Evolutionary conservation across 306 rosid species (phyloP), one percentile per base, ranked within the genome.

Genomic region (Trifolium dubium): DNA sequence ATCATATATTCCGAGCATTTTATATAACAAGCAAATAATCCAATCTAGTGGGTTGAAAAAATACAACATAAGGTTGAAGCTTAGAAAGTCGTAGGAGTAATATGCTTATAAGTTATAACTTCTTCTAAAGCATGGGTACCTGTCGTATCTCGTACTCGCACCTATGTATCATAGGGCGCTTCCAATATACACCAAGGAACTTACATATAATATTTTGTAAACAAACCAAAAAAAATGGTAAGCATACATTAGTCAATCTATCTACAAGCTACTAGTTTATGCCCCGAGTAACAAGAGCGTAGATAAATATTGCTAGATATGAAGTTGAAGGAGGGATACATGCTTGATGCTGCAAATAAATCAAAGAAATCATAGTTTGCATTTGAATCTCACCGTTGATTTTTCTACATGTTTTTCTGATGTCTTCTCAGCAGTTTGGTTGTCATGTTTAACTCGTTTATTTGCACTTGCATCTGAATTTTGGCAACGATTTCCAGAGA

Each of bases 341-440:
- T 37, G 40, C 40, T 37, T 37, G 9, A 37, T 37, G 40, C 6
- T 37, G 9, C 40, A 37, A 35, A 35, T 8, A 35, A 35, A 35
- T 35, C 8, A 35, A 37, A 37, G 10, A 37, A 7, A 37, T 37
- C 58, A 51, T 51, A 82, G 69, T 31, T 29, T 58, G 32, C 54
- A 47, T 54, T 71, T 34, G 72, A 64, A 79, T 41, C 90, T 86
- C 77, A 86, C 89, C 81, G 0, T 8, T 39, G 78, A 71, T 68
- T 78, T 74, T 64, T 69, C 81, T 49, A 71, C 71, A 67, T 72
- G 69, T 47, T 77, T 73, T 79, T 81, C 80, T 49, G 78, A 61
- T 58, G 79, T n/a, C 60, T 47, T 53, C 68, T 59, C 78, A 53
- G 29, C 66, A 69, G 72, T 77, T 78, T 61, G 71, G 17, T 34